These are phyloP conservation scores for Neofusicoccum ribis DNA, from an alignment of 2,329 filamentous ascomycete genomes.

Conservation along the genomic window DNA sequence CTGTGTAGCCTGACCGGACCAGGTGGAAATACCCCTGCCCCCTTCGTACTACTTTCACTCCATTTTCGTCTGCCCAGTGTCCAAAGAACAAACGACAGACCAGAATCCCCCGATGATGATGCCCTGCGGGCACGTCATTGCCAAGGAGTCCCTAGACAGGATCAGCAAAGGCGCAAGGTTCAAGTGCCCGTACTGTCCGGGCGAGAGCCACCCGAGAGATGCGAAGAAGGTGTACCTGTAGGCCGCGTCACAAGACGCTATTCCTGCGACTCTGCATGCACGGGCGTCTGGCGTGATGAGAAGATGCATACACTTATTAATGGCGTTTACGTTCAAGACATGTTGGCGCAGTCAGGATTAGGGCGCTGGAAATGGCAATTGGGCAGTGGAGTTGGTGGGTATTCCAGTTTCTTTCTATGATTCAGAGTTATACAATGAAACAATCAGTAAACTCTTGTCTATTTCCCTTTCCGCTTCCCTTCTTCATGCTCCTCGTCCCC, in stretches of 20 bases:
- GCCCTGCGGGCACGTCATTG: slow-evolving; percentile 91
- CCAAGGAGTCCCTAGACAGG: slow-evolving; percentile 76
- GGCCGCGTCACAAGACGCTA: neutral
- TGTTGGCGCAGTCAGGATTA: neutral
- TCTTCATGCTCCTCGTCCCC: neutral
- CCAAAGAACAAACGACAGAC: slow-evolving; percentile 93
- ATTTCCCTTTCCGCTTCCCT: neutral
- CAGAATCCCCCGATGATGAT: slow-evolving; percentile 95
- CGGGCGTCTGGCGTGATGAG: neutral
- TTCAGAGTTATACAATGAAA: slow-evolving; percentile 4
- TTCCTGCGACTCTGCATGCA: slow-evolving; percentile 3
- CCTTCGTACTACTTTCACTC: slow-evolving; percentile 77
- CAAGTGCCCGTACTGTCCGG: slow-evolving; percentile 96
- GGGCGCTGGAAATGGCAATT: neutral
- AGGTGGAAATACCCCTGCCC: slow-evolving; percentile 67
- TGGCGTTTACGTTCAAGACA: slow-evolving; percentile 5
- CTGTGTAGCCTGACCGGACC: slow-evolving; percentile 33
- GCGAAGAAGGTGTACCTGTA: slow-evolving; percentile 71
- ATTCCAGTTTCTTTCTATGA: neutral
- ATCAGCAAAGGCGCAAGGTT: slow-evolving; percentile 78
- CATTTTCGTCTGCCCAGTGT: slow-evolving; percentile 97
- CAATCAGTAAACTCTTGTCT: neutral
- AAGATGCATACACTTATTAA: neutral
- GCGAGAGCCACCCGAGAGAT: slow-evolving; percentile 75
- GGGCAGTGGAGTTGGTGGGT: slow-evolving; percentile 6